Evolutionary conservation across 257 asterid genomes (phyloP).

Genomic region (Oldenlandia corymbosa): DNA sequence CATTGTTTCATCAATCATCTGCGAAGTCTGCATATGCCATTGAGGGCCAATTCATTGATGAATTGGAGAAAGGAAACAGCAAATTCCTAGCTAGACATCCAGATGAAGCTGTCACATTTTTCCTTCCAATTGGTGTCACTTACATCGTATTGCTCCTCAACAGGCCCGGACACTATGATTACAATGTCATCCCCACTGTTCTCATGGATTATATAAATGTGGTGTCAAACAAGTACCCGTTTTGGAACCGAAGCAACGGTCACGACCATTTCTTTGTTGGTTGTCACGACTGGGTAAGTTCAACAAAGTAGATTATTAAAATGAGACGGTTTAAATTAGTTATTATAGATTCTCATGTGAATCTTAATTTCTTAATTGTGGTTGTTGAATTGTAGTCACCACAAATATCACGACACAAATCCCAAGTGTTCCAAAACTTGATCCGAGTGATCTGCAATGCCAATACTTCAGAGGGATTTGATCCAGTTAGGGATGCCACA

Average conservation of each 20-base stretch:
- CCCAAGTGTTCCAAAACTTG: constrained; percentile 28
- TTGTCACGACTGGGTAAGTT: constrained; percentile 65
- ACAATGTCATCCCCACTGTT: constrained; percentile 22
- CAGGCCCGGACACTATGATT: constrained; percentile 14
- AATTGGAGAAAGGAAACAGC: constrained; percentile 19
- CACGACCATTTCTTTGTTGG: constrained; percentile 58
- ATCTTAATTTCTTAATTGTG: no score
- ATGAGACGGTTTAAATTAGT: no score
- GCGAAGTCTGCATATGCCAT: constrained; percentile 42
- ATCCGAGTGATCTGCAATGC: constrained; percentile 67
- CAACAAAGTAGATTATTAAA: no score
- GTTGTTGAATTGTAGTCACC: no score
- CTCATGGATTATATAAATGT: constrained; percentile 35
- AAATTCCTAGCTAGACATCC: constrained; percentile 29
- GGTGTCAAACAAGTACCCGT: constrained; percentile 32
- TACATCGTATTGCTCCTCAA: constrained; percentile 36
- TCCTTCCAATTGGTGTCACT: constrained; percentile 44
- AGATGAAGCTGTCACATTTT: constrained; percentile 40
- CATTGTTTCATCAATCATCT: constrained; percentile 42
- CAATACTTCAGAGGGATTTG: constrained; percentile 50
- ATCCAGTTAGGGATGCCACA: constrained; percentile 40
- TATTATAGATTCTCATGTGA: no score
- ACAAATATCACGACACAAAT: constrained; percentile 23
- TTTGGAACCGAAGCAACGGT: constrained; percentile 54
- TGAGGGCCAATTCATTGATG: constrained; percentile 50